phyloP scores from a whole-genome alignment of 108 stramenopile genomes.

The Stephanodiscus minutulus region DNA sequence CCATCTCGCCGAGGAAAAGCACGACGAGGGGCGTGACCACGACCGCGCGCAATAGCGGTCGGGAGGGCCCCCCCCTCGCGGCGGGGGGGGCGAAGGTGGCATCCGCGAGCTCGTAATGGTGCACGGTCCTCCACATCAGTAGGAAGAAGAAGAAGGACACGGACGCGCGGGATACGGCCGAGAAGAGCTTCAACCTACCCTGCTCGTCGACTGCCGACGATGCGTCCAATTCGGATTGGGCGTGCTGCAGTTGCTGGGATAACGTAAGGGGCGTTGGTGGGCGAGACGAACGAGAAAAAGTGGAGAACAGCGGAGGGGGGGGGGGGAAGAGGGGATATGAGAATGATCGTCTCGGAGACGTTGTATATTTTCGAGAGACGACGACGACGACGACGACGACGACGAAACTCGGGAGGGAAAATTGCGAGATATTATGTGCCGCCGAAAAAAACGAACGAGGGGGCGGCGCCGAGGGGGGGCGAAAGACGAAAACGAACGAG shows the following conservation, averaged over 20 bases:
- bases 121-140: conserved; percentile 83
- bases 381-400: too few species aligned
- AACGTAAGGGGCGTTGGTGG: background rate
- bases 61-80: too few species aligned
- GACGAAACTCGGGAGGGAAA: too few species aligned
- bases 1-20: conserved; percentile 80
- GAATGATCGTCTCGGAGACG: too few species aligned
- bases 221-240: conserved; percentile 30
- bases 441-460: too few species aligned
- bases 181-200: conserved; percentile 75
- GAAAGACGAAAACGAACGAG: too few species aligned
- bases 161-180: conserved; percentile 72
- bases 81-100: conserved; percentile 52
- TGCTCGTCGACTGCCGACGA: conserved; percentile 62
- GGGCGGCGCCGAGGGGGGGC: too few species aligned
- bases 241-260: conserved; percentile 33
- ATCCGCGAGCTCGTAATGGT: conserved; percentile 85
- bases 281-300: too few species aligned
- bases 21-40: conserved; percentile 54
- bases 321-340: background rate
- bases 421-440: background rate
- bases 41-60: conserved; percentile 40
- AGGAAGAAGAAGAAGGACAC: conserved; percentile 81
- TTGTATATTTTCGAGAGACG: too few species aligned
- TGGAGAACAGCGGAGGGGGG: background rate